Conservation (phyloP, 2,329 filamentous ascomycete genomes). For the Phyllosticta citrichinensis region DNA sequence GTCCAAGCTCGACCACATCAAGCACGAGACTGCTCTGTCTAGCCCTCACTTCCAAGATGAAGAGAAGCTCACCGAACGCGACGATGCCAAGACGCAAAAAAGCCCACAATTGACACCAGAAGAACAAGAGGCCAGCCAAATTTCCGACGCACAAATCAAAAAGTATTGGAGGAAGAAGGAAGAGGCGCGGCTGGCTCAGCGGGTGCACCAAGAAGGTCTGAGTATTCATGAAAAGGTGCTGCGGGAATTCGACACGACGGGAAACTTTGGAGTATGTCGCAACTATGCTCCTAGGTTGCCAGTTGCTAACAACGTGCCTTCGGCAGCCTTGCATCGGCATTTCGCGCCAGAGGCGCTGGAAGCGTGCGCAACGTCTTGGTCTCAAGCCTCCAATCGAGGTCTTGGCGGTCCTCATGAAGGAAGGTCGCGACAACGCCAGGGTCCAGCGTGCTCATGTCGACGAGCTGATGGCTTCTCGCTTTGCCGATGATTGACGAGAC, state of each 20-base stretch:
- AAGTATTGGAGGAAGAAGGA: constrained; percentile 72
- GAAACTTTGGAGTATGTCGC: constrained; percentile 74
- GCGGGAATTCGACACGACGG: constrained; percentile 84
- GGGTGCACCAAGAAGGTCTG: constrained; percentile 70
- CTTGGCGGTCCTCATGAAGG: constrained; percentile 69
- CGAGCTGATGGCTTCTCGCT: constrained; percentile 45
- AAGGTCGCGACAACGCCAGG: constrained; percentile 44
- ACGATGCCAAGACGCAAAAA: constrained; percentile 27
- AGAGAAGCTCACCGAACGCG: constrained; percentile 28
- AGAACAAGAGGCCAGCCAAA: constrained; percentile 50
- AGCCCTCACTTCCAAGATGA: background rate
- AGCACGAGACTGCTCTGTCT: constrained; percentile 25
- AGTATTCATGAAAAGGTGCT: constrained; percentile 73
- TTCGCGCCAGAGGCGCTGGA: constrained; percentile 72
- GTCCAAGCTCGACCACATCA: constrained; percentile 19
- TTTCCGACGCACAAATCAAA: constrained; percentile 59
- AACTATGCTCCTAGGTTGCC: background rate
- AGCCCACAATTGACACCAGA: constrained; percentile 25
- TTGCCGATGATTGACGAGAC: constrained; percentile 26
- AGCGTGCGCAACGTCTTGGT: constrained; percentile 70
- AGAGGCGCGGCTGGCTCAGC: constrained; percentile 52
- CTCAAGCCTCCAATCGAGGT: constrained; percentile 87
- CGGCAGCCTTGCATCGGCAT: constrained; percentile 93
- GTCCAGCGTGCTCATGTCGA: constrained; percentile 67
- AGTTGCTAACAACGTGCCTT: constrained; percentile 7